Conservation (phyloP, 192 early-diverging fungal species). For the Coemansia sp. region DNA sequence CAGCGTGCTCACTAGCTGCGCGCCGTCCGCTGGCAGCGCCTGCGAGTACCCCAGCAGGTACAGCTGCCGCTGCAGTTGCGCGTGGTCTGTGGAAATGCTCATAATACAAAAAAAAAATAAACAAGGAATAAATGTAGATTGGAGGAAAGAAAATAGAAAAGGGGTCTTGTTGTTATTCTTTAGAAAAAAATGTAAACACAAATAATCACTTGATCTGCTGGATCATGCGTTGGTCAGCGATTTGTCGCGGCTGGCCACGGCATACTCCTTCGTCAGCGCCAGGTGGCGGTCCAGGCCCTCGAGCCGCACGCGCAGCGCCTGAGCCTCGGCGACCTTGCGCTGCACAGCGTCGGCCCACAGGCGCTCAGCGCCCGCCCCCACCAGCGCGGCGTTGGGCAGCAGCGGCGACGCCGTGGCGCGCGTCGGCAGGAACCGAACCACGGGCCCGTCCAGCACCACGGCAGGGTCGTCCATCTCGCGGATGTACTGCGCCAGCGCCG, state of each 20-base stretch:
- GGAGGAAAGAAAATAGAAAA: background rate
- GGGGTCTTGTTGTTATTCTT: background rate
- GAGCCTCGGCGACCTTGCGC: constrained; percentile 12
- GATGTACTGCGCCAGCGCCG: constrained; percentile 27
- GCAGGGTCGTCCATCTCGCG: constrained; percentile 18
- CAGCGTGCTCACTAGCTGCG: constrained; percentile 25
- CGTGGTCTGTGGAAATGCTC: constrained; percentile 25
- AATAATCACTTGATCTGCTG: background rate
- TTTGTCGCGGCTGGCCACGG: constrained; percentile 14
- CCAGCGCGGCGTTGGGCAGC: background rate
- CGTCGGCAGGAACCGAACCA: constrained; percentile 15
- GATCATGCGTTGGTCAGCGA: background rate
- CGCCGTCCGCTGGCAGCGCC: constrained; percentile 28
- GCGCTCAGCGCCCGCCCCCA: constrained; percentile 11
- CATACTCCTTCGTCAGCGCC: constrained; percentile 39
- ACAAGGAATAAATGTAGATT: background rate
- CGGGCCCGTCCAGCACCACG: constrained; percentile 14
- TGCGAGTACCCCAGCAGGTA: constrained; percentile 49
- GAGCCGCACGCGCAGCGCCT: constrained; percentile 16
- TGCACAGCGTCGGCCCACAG: constrained; percentile 22
- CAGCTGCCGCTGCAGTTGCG: constrained; percentile 48
- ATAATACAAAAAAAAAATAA: constrained; percentile 1
- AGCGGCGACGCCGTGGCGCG: constrained; percentile 14
- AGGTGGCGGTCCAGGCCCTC: constrained; percentile 35
- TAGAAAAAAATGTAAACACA: background rate